Evolutionary conservation across 805 yeast genomes (phyloP).

Genomic region (Citeromyces matritensis): DNA sequence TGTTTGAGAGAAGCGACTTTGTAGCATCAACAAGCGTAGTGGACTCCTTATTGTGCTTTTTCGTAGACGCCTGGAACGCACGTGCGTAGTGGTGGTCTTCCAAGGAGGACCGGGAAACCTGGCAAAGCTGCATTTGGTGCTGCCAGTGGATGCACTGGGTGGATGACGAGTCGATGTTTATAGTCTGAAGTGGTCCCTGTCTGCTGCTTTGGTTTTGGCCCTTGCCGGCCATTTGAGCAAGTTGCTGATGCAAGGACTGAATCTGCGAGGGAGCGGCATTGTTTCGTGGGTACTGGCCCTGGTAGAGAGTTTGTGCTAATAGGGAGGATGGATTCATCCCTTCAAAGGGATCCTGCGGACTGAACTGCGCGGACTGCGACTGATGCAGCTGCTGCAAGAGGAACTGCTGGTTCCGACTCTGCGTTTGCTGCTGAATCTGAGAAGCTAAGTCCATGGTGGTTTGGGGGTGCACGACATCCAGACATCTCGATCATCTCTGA

Average conservation of each 20-base stretch:
- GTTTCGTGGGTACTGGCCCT: constrained; percentile 18
- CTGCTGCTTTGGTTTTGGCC: constrained; percentile 5
- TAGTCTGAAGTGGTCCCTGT: constrained; percentile 13
- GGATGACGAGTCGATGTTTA: constrained; percentile 17
- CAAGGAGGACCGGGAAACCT: constrained; percentile 51
- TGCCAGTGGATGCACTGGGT: constrained; percentile 47
- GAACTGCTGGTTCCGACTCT: constrained; percentile 5
- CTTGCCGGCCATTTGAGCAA: background rate
- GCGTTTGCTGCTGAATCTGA: constrained; percentile 6
- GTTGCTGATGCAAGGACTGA: constrained; percentile 10
- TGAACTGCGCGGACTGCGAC: constrained; percentile 4
- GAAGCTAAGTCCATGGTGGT: no score
- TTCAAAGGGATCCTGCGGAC: constrained; percentile 10
- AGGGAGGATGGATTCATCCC: constrained; percentile 18
- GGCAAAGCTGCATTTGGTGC: constrained; percentile 63
- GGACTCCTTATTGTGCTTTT: constrained; percentile 14
- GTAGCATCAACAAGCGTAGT: constrained; percentile 23
- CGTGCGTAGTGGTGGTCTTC: constrained; percentile 76
- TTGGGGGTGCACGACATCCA: no score
- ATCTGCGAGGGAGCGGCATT: constrained; percentile 13
- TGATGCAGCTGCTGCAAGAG: constrained; percentile 4
- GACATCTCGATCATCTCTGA: no score
- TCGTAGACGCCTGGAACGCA: constrained; percentile 57
- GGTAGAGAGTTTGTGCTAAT: constrained; percentile 23
- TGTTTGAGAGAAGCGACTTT: constrained; percentile 17